phyloP scores from a whole-genome alignment of 768 basidiomycete genomes.

The Chlorophyllum brunneum region DNA sequence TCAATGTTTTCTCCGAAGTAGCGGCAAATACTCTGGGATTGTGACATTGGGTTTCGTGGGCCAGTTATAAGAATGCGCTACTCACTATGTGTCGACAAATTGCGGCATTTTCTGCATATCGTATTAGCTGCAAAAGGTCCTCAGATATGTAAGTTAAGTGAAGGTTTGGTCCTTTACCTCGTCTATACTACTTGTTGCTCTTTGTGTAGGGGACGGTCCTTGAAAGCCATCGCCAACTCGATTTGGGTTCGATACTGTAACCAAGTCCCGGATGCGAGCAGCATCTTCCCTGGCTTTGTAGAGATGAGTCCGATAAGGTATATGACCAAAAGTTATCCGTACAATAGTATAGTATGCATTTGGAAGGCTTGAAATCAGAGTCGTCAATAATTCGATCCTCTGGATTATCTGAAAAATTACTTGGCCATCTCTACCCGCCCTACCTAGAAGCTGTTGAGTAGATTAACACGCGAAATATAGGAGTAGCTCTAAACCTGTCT shows the following conservation, averaged over 20 bases:
- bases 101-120: conserved; percentile 54
- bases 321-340: conserved; percentile 18
- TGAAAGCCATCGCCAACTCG: conserved; percentile 42
- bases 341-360: conserved; percentile 85
- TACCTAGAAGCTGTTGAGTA: conserved; percentile 39
- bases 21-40: conserved; percentile 63
- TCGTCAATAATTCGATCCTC: not conserved
- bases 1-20: conserved; percentile 77
- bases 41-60: not conserved
- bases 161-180: conserved; percentile 39
- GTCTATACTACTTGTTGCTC: conserved; percentile 59
- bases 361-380: conserved; percentile 51
- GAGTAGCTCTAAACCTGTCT: conserved; percentile 52
- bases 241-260: conserved; percentile 41
- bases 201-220: conserved; percentile 63
- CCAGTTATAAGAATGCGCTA: not conserved
- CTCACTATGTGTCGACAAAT: conserved; percentile 72
- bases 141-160: not conserved
- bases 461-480: not conserved
- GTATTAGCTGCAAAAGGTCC: conserved; percentile 25
- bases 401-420: conserved; percentile 32
- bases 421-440: conserved; percentile 74
- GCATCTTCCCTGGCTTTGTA: conserved; percentile 57
- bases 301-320: not conserved
- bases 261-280: conserved; percentile 47